These are phyloP conservation scores for Heimioporus sp. DNA, from an alignment of 768 basidiomycete genomes.

Conservation along the genomic window DNA sequence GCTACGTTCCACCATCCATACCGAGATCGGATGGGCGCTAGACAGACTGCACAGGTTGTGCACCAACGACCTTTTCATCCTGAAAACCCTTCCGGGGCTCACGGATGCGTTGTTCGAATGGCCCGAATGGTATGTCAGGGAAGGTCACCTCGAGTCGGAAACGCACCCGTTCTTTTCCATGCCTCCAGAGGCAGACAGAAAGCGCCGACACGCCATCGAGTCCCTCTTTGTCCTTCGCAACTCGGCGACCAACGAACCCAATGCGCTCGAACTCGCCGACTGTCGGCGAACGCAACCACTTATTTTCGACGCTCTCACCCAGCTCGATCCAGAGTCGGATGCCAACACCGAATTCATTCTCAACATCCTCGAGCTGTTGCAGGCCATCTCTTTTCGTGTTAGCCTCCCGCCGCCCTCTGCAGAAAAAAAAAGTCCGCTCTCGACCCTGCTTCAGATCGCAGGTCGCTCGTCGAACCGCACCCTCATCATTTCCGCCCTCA, in stretches of 20 bases:
- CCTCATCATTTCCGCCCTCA: constrained; percentile 65
- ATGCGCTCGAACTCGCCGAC: constrained; percentile 56
- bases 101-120: constrained; percentile 84
- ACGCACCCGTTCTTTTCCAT: constrained; percentile 53
- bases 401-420: constrained; percentile 34
- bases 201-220: constrained; percentile 77
- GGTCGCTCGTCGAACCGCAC: constrained; percentile 67
- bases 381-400: constrained; percentile 52
- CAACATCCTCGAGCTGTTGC: constrained; percentile 69
- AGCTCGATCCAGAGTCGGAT: constrained; percentile 59
- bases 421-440: constrained; percentile 50
- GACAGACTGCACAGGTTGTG: constrained; percentile 82
- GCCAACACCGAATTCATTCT: constrained; percentile 71
- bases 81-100: constrained; percentile 72
- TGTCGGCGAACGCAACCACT: constrained; percentile 64
- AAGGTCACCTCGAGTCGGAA: constrained; percentile 53
- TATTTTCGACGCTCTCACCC: constrained; percentile 61
- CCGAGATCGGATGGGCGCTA: constrained; percentile 88
- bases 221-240: constrained; percentile 88
- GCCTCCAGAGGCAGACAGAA: constrained; percentile 46
- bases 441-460: constrained; percentile 53
- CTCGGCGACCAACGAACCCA: constrained; percentile 66
- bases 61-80: constrained; percentile 72
- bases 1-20: constrained; percentile 75
- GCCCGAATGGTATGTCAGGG: constrained; percentile 79